Percentiles rank a stretch among this genome's conserved stretches.
Conservation (phyloP, 768 basidiomycete species). For the Termitomyces titanicus region DNA sequence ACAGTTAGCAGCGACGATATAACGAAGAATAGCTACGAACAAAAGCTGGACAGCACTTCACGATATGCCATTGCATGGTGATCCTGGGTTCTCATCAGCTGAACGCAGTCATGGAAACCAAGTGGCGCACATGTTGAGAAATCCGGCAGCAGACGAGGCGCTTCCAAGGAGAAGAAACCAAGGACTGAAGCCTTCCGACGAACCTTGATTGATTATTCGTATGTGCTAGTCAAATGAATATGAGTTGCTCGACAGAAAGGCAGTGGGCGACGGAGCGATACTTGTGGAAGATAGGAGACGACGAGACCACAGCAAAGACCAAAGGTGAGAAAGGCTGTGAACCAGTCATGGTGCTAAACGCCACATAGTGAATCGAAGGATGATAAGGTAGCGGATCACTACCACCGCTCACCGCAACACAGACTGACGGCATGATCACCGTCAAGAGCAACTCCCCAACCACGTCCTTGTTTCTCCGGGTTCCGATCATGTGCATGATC, state of each 20-base stretch:
- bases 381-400: background rate
- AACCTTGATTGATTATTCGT: conserved; percentile 72
- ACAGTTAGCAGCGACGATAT: background rate
- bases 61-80: conserved; percentile 77
- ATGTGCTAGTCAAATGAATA: conserved; percentile 47
- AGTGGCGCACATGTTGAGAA: conserved; percentile 71
- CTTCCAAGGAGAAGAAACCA: conserved; percentile 89
- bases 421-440: background rate
- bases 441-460: background rate
- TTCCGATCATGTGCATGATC: too few species aligned
- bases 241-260: background rate
- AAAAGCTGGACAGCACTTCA: conserved; percentile 75
- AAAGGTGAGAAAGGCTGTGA: conserved; percentile 59
- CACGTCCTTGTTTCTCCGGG: too few species aligned
- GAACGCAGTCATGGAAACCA: background rate
- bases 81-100: conserved; percentile 43
- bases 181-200: conserved; percentile 89
- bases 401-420: background rate
- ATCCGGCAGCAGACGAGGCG: conserved; percentile 74
- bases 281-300: conserved; percentile 84
- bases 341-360: conserved; percentile 69
- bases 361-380: background rate
- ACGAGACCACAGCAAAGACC: conserved; percentile 70
- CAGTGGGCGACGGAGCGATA: conserved; percentile 25
- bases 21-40: conserved; percentile 40